Evolutionary conservation across 768 basidiomycete species (phyloP).

Genomic region (Dictyophora rubrovolvata): DNA sequence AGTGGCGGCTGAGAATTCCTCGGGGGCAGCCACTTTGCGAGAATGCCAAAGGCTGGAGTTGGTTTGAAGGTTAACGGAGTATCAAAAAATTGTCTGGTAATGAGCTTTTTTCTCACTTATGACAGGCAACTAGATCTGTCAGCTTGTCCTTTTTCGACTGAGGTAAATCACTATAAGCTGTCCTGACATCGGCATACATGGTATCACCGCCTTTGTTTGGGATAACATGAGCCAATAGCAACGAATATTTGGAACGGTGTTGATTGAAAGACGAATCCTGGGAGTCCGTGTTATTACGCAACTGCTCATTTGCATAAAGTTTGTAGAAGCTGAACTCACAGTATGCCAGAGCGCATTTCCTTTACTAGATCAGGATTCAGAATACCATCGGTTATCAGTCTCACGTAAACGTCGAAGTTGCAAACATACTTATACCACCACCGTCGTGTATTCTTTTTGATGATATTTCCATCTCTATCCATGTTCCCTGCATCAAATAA

Average conservation of each 20-base stretch:
- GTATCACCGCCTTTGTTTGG: constrained; percentile 20
- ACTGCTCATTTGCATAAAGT: neutral
- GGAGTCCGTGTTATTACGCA: no score
- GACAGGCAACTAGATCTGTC: constrained; percentile 13
- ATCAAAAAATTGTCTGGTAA: neutral
- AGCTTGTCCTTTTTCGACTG: constrained; percentile 16
- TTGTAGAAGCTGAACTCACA: neutral
- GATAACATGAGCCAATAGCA: constrained; percentile 18
- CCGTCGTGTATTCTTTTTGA: constrained; percentile 11
- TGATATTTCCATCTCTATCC: constrained; percentile 14
- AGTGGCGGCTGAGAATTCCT: constrained; percentile 13
- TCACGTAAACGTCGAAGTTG: neutral
- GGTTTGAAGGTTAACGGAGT: neutral
- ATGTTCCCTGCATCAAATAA: constrained; percentile 21
- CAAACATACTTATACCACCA: constrained; percentile 15
- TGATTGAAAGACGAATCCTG: constrained; percentile 18
- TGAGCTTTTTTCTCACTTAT: constrained; percentile 11
- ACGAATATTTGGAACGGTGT: constrained; percentile 16
- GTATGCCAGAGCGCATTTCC: constrained; percentile 20
- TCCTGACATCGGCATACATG: constrained; percentile 18
- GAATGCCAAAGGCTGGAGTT: constrained; percentile 15
- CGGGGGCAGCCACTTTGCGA: constrained; percentile 14
- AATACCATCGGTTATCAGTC: neutral
- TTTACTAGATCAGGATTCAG: constrained; percentile 4
- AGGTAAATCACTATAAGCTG: constrained; percentile 18